A percentile compares a stretch with the other conserved stretches of the same genome.
Conservation (phyloP, 257 asterid species). For the Solanum corneliomulleri region DNA sequence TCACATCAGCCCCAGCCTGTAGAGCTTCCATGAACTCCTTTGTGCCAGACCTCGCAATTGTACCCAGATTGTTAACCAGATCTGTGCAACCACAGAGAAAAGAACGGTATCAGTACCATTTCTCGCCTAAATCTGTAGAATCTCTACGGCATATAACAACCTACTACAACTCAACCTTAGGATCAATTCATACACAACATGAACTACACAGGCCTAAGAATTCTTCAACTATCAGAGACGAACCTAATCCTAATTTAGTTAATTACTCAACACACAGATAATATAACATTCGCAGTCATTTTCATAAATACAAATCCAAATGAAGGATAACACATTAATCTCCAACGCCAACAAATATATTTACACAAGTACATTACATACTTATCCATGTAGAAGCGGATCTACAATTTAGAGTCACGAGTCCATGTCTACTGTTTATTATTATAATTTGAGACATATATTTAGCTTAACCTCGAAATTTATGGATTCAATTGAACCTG, state of each 20-base stretch:
- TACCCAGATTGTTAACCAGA: constrained; percentile 6
- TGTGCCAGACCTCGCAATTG: constrained; percentile 2
- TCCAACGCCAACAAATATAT: not conserved
- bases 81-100: not conserved
- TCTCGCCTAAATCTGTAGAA: not conserved
- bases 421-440: not conserved
- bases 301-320: not conserved
- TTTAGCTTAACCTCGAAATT: not conserved
- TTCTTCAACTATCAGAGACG: not conserved
- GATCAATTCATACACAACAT: not conserved
- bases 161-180: not conserved
- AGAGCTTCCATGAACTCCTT: constrained; percentile 9
- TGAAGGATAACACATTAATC: not conserved
- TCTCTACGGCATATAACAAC: not conserved
- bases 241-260: not conserved
- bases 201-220: not conserved
- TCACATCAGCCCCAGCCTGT: constrained; percentile 6
- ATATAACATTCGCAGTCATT: not conserved
- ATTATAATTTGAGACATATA: not conserved
- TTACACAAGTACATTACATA: not conserved
- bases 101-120: not conserved
- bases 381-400: not conserved
- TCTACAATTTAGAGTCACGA: not conserved
- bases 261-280: not conserved
- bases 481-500: not conserved